phyloP scores from a whole-genome alignment of 2,329 filamentous ascomycete genomes.

The Fusarium subtropicale region DNA sequence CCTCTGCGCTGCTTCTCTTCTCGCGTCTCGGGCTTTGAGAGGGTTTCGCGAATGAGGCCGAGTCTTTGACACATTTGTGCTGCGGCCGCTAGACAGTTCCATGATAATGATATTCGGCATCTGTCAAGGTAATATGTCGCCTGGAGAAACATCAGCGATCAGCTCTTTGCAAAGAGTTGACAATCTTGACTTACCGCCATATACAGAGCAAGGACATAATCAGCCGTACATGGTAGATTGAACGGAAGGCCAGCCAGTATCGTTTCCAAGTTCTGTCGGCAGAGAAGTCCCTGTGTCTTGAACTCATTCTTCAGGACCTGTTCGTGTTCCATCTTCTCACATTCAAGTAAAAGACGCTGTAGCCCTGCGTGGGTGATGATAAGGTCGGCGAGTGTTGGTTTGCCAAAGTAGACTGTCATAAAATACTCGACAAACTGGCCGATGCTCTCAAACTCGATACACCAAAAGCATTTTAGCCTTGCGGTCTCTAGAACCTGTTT shows the following conservation, averaged over 20 bases:
- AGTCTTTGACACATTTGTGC: conserved; percentile 8
- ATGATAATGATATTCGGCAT: conserved; percentile 6
- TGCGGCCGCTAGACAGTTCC: conserved; percentile 2
- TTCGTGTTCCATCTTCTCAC: neutral
- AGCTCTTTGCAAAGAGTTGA: accelerated
- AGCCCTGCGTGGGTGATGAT: neutral
- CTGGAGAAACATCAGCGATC: neutral
- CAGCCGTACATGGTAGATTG: neutral
- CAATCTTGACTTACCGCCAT: neutral
- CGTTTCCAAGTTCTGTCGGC: conserved; percentile 4
- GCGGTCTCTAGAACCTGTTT: neutral
- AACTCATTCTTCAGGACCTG: neutral
- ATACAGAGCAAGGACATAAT: neutral
- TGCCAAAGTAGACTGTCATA: conserved; percentile 23
- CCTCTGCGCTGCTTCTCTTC: neutral
- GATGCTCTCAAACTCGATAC: conserved; percentile 2
- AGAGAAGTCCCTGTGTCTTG: neutral
- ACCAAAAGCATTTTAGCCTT: conserved; percentile 4
- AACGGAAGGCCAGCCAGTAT: neutral
- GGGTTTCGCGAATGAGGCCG: conserved; percentile 2
- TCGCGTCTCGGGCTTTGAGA: neutral
- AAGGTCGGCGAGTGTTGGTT: conserved; percentile 12
- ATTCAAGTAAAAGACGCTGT: conserved; percentile 1
- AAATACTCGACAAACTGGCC: conserved; percentile 19
- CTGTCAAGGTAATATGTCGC: neutral